Conservation (phyloP, 192 early-diverging fungal species). For the Linderina pennispora region DNA sequence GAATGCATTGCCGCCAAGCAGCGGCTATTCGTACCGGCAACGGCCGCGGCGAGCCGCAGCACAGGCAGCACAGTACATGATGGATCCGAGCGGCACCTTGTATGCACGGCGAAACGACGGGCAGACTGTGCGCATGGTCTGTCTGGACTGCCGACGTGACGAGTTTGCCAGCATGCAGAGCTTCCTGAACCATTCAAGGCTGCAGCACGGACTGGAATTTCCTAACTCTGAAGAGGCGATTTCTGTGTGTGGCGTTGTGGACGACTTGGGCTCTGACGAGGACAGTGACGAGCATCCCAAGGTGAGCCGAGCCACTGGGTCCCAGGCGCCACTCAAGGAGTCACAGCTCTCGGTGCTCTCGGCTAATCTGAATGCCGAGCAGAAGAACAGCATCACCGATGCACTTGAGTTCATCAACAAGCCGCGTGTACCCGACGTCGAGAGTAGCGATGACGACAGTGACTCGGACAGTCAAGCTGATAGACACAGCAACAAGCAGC, state of each 20-base stretch:
- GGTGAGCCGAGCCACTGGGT: neutral
- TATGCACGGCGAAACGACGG: slow-evolving; percentile 43
- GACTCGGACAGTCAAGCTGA: slow-evolving; percentile 15
- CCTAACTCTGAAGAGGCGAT: slow-evolving; percentile 70
- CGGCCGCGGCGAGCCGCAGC: slow-evolving; percentile 16
- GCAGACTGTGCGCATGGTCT: slow-evolving; percentile 57
- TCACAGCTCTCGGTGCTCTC: slow-evolving; percentile 10
- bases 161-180: slow-evolving; percentile 79
- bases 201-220: slow-evolving; percentile 69
- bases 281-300: neutral
- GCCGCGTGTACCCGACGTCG: neutral
- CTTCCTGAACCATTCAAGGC: slow-evolving; percentile 81
- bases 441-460: slow-evolving; percentile 10
- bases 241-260: slow-evolving; percentile 60
- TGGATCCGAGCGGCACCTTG: slow-evolving; percentile 6
- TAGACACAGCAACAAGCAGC: slow-evolving; percentile 4
- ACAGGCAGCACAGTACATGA: slow-evolving; percentile 1
- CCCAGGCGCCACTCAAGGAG: neutral
- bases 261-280: slow-evolving; percentile 19
- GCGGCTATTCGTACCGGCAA: neutral
- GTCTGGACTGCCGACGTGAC: slow-evolving; percentile 69
- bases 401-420: slow-evolving; percentile 46
- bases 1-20: neutral
- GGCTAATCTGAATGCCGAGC: slow-evolving; percentile 14
- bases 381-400: slow-evolving; percentile 30